These are phyloP conservation scores for Arthrobotrys sinensis DNA, from an alignment of 2,329 filamentous ascomycete genomes.

Conservation along the genomic window DNA sequence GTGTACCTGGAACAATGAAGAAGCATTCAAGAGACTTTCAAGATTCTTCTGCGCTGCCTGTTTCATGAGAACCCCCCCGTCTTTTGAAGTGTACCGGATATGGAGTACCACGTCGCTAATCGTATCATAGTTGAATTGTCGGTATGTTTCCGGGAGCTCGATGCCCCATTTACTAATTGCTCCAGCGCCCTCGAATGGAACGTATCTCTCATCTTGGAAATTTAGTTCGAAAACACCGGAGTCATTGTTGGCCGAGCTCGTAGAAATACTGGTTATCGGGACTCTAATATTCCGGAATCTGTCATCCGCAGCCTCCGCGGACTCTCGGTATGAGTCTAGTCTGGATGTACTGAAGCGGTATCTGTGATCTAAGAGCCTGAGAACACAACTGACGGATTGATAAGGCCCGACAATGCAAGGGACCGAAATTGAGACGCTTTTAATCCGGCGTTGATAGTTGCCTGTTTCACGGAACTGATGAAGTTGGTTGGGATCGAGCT, in stretches of 20 bases:
- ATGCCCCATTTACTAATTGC: conserved; percentile 66
- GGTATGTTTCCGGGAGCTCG: conserved; percentile 62
- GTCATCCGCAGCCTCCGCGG: background rate
- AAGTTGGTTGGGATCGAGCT: conserved; percentile 64
- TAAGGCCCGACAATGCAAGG: conserved; percentile 65
- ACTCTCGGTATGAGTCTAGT: background rate
- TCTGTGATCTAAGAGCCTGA: conserved; percentile 60
- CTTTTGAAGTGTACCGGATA: conserved; percentile 66
- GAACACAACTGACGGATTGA: conserved; percentile 63
- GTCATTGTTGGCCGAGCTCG: conserved; percentile 64
- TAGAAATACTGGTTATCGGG: conserved; percentile 65
- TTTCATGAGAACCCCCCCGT: conserved; percentile 63
- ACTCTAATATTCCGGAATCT: conserved; percentile 61
- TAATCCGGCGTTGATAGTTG: conserved; percentile 67
- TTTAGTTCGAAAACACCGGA: conserved; percentile 66
- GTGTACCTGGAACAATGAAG: no score
- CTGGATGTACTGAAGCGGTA: conserved; percentile 42
- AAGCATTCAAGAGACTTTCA: no score
- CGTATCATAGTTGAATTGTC: conserved; percentile 66
- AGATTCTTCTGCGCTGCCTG: no score
- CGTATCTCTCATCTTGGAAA: conserved; percentile 65
- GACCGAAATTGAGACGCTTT: conserved; percentile 66
- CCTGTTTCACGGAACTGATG: conserved; percentile 63
- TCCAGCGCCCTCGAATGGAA: conserved; percentile 68
- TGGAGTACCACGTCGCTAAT: conserved; percentile 67